A percentile compares a stretch with the other conserved stretches of the same genome.
phyloP scores from a whole-genome alignment of 2,329 filamentous ascomycete genomes.

The Aspergillus sp. region DNA sequence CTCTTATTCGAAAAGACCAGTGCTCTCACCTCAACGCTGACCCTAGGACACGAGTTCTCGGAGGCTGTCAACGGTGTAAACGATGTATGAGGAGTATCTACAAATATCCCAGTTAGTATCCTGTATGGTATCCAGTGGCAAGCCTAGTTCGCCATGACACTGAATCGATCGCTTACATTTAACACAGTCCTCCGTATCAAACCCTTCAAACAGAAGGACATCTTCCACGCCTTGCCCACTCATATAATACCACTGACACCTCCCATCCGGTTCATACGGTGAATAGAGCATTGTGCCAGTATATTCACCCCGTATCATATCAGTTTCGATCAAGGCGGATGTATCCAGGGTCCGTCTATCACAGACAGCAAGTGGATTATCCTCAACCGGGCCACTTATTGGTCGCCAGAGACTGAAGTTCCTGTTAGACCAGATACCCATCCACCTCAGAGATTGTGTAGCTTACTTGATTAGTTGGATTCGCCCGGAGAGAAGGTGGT shows the following conservation, averaged over 20 bases:
- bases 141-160: too few relatives aligned
- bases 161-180: background rate
- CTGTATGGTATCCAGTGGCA: too few relatives aligned
- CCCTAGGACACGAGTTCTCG: background rate
- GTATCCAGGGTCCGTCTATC: background rate
- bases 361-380: background rate
- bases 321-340: background rate
- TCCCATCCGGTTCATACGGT: background rate
- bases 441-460: too few relatives aligned
- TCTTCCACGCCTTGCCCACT: background rate
- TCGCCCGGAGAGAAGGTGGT: background rate
- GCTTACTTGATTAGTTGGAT: slow-evolving; percentile 3
- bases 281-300: slow-evolving; percentile 1
- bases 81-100: slow-evolving; percentile 3
- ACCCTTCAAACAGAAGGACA: background rate
- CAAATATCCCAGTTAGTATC: background rate
- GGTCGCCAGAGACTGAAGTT: slow-evolving; percentile 2
- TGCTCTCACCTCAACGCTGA: slow-evolving; percentile 4
- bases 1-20: background rate
- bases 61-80: background rate
- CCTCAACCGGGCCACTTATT: background rate
- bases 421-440: too few relatives aligned
- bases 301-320: background rate
- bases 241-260: slow-evolving; percentile 6
- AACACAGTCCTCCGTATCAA: background rate